Percentiles rank a stretch among this genome's conserved stretches.
Evolutionary conservation across 2,329 filamentous ascomycete genomes (phyloP).

Genomic region (Colletotrichum sp.): DNA sequence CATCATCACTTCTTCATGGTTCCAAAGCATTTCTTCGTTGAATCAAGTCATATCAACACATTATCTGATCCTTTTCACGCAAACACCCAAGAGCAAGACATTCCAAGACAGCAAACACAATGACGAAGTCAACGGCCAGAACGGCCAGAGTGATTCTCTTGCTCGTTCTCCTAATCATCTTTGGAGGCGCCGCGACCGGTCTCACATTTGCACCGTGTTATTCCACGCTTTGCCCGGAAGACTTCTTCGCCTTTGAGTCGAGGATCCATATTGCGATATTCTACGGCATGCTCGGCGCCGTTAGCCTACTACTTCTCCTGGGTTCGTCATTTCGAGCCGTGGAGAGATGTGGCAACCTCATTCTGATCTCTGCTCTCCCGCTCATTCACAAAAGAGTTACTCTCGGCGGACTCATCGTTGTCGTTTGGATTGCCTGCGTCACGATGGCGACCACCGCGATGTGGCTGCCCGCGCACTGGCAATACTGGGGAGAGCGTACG

Average conservation of each 20-base stretch:
- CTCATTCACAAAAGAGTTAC: neutral
- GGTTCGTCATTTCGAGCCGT: neutral
- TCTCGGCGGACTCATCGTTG: neutral
- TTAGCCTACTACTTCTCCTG: neutral
- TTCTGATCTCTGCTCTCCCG: neutral
- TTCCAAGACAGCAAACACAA: neutral
- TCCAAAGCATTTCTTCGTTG: accelerated
- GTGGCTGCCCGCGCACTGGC: slow-evolving; percentile 6
- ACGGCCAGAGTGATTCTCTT: neutral
- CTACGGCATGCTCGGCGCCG: slow-evolving; percentile 10
- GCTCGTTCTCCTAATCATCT: neutral
- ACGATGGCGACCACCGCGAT: neutral
- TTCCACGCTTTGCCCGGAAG: slow-evolving; percentile 17
- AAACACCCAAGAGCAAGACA: neutral
- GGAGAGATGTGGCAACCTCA: neutral
- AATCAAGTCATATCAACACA: neutral
- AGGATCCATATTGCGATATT: slow-evolving; percentile 13
- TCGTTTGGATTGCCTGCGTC: slow-evolving; percentile 8
- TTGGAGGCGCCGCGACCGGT: neutral
- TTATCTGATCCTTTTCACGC: neutral
- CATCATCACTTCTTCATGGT: neutral
- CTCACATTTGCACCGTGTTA: slow-evolving; percentile 21
- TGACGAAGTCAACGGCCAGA: neutral
- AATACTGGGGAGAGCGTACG: slow-evolving; percentile 7
- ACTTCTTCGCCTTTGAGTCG: slow-evolving; percentile 13